Evolutionary conservation across 208 protist genomes (phyloP).

Genomic region (Tritrichomonas musculus): DNA sequence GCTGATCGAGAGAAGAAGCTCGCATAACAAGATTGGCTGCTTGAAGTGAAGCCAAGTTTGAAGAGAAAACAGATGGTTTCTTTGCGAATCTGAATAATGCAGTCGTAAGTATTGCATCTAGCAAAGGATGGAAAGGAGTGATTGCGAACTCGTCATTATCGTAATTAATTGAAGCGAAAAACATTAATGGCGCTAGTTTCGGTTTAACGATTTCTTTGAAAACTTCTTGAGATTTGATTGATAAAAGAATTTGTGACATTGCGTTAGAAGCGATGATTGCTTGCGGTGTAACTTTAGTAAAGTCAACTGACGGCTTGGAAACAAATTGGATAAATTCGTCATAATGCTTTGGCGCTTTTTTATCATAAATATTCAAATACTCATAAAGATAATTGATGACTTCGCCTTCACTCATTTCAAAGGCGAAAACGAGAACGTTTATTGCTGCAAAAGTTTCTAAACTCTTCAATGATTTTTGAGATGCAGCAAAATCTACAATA

Average conservation of each 20-base stretch:
- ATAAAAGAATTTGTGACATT: background rate
- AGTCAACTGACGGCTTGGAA: background rate
- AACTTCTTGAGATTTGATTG: background rate
- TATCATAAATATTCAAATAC: background rate
- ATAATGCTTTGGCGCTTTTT: background rate
- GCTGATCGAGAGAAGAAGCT: background rate
- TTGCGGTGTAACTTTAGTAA: background rate
- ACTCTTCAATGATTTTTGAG: background rate
- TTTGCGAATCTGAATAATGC: background rate
- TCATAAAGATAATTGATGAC: background rate
- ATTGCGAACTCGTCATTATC: background rate
- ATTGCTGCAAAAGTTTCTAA: background rate
- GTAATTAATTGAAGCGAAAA: background rate
- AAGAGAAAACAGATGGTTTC: background rate
- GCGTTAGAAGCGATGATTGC: background rate
- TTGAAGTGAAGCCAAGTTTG: background rate
- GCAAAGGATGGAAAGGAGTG: background rate
- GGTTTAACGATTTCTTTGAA: background rate
- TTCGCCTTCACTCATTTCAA: background rate
- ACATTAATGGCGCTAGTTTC: background rate
- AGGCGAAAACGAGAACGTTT: background rate
- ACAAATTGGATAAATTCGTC: background rate
- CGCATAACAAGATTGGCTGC: background rate
- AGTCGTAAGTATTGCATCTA: background rate
- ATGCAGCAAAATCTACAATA: no score